Evolutionary conservation across 176 grass and related monocot genomes (phyloP).

Genomic region (Zoysia pacifica): DNA sequence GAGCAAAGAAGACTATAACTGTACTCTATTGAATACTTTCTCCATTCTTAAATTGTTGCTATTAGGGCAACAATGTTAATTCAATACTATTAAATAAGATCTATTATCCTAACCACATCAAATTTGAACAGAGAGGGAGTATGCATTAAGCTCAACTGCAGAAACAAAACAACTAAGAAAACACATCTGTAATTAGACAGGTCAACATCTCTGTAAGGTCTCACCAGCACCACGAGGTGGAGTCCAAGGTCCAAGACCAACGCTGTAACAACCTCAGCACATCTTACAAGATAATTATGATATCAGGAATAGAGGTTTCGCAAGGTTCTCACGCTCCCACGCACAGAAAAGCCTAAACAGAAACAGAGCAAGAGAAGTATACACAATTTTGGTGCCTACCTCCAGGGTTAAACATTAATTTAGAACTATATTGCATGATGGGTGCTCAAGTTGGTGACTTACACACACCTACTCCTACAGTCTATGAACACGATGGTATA

Average conservation of each 20-base stretch:
- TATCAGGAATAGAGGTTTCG: background rate
- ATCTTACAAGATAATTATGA: background rate
- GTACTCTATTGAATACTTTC: background rate
- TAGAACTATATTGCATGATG: slow-evolving; percentile 40
- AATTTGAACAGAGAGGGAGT: too few species aligned
- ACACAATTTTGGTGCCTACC: slow-evolving; percentile 19
- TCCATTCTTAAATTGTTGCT: too few species aligned
- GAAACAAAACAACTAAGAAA: too few species aligned
- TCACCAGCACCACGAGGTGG: background rate
- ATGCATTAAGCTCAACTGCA: too few species aligned
- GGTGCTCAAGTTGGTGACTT: slow-evolving; percentile 27
- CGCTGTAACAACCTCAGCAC: background rate
- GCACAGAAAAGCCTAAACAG: background rate
- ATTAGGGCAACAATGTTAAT: too few species aligned
- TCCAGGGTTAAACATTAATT: slow-evolving; percentile 34
- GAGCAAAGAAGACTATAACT: background rate
- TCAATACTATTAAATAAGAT: too few species aligned
- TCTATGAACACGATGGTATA: slow-evolving; percentile 33
- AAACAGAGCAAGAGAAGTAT: background rate
- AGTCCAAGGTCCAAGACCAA: background rate
- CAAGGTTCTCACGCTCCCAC: background rate
- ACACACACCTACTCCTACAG: background rate
- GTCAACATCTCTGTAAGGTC: background rate
- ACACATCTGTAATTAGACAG: too few species aligned
- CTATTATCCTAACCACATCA: too few species aligned